Evolutionary conservation across 2,329 filamentous ascomycete species (phyloP).

Genomic region (Tolypocladium sp.): DNA sequence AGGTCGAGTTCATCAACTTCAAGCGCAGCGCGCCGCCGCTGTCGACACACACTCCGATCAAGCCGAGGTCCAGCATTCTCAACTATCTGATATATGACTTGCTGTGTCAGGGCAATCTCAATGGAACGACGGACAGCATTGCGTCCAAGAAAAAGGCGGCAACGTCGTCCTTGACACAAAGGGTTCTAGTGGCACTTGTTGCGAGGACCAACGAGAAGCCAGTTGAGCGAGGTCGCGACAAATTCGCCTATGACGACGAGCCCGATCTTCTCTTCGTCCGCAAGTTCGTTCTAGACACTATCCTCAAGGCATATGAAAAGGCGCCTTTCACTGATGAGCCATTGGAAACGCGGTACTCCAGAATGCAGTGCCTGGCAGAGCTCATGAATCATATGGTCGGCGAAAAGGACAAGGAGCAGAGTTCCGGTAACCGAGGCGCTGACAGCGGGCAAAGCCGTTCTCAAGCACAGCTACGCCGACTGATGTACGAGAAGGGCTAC

Average conservation of each 20-base stretch:
- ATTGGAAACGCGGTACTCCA: slow-evolving; percentile 77
- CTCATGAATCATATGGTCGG: slow-evolving; percentile 89
- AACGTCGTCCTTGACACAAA: slow-evolving; percentile 79
- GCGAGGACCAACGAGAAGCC: slow-evolving; percentile 76
- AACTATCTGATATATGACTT: slow-evolving; percentile 88
- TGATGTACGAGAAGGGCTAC: slow-evolving; percentile 99
- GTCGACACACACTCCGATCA: slow-evolving; percentile 79
- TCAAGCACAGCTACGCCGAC: slow-evolving; percentile 75
- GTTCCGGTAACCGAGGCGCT: slow-evolving; percentile 28
- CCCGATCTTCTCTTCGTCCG: slow-evolving; percentile 83
- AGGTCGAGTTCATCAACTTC: slow-evolving; percentile 99
- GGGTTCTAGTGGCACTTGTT: slow-evolving; percentile 78
- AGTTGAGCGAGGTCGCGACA: slow-evolving; percentile 45
- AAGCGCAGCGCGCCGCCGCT: slow-evolving; percentile 83
- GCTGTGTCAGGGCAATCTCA: slow-evolving; percentile 50
- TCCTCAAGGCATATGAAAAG: slow-evolving; percentile 85
- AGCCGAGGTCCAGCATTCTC: slow-evolving; percentile 82
- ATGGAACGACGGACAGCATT: slow-evolving; percentile 64
- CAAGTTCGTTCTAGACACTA: slow-evolving; percentile 89
- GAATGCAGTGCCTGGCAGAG: slow-evolving; percentile 79
- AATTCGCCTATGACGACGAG: slow-evolving; percentile 64
- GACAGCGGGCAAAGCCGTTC: slow-evolving; percentile 41
- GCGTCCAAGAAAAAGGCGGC: slow-evolving; percentile 74
- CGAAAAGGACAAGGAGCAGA: slow-evolving; percentile 59
- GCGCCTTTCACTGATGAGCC: slow-evolving; percentile 70